Percentiles rank a stretch among this genome's conserved stretches.
These are phyloP conservation scores for Aphanocladium album DNA, from an alignment of 2,329 filamentous ascomycete genomes.

Conservation along the genomic window DNA sequence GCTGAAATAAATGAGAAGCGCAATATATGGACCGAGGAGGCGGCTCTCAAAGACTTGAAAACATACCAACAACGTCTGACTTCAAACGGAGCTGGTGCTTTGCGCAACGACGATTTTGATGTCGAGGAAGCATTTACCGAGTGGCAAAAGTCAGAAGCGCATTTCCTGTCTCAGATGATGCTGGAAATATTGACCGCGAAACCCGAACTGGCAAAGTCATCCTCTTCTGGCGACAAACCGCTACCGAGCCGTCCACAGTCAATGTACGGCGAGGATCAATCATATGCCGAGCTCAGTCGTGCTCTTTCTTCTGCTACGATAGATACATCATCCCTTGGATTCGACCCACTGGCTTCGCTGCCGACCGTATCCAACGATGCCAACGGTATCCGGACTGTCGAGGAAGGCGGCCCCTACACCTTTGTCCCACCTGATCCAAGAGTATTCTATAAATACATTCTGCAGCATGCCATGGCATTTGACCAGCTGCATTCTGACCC, in stretches of 20 bases:
- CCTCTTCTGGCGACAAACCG: conserved; percentile 55
- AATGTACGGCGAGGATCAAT: conserved; percentile 43
- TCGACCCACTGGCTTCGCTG: conserved; percentile 66
- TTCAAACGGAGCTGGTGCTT: conserved; percentile 68
- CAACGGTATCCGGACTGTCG: conserved; percentile 43
- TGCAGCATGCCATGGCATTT: conserved; percentile 69
- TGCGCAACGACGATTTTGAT: conserved; percentile 84
- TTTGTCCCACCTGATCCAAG: conserved; percentile 86
- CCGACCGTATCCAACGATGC: conserved; percentile 59
- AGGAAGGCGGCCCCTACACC: conserved; percentile 68
- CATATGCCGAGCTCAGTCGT: conserved; percentile 49
- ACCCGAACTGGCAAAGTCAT: conserved; percentile 76
- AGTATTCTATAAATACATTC: conserved; percentile 74
- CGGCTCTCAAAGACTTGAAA: conserved; percentile 86
- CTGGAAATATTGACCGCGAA: conserved; percentile 81
- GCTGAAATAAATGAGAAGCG: conserved; percentile 80
- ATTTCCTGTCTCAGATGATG: conserved; percentile 89
- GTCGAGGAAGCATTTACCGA: conserved; percentile 78
- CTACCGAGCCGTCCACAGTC: conserved; percentile 48
- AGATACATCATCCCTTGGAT: conserved; percentile 36
- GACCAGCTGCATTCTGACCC: conserved; percentile 54
- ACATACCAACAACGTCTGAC: conserved; percentile 86
- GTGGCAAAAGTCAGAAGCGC: conserved; percentile 87
- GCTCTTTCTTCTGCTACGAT: conserved; percentile 46
- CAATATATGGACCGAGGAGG: conserved; percentile 82